Percentiles rank a stretch among this genome's conserved stretches.
Evolutionary conservation across 2,329 filamentous ascomycete species (phyloP).

Genomic region (Ascochyta viciae-villosae): DNA sequence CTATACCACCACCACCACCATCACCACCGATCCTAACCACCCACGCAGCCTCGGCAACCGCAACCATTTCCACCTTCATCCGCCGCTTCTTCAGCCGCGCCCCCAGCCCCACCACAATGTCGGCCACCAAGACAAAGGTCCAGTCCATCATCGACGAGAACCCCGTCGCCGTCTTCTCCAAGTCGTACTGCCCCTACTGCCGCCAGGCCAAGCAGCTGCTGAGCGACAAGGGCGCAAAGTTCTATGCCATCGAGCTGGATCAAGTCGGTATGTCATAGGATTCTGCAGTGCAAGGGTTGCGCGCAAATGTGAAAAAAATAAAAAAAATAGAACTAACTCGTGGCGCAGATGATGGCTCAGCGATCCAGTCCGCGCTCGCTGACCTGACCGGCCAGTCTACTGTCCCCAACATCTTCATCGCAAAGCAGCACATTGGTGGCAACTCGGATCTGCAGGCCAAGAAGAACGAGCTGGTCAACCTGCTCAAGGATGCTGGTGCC

Average conservation of each 20-base stretch:
- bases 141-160: conserved; percentile 89
- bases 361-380: conserved; percentile 81
- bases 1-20: not conserved
- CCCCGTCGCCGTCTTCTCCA: conserved; percentile 92
- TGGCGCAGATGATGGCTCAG: conserved; percentile 76
- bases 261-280: conserved; percentile 69
- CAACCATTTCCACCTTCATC: conserved; percentile 69
- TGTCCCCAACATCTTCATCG: conserved; percentile 96
- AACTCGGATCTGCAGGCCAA: conserved; percentile 85
- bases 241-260: conserved; percentile 81
- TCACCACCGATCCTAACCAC: not conserved
- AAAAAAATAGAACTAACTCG: too few species aligned
- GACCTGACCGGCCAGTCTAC: conserved; percentile 84
- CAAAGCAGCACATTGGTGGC: conserved; percentile 89
- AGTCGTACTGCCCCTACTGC: conserved; percentile 97
- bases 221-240: conserved; percentile 73
- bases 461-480: conserved; percentile 66
- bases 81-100: conserved; percentile 72
- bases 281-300: not conserved
- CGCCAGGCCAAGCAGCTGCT: conserved; percentile 77
- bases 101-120: conserved; percentile 72
- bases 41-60: conserved; percentile 22
- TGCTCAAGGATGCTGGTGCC: conserved; percentile 71
- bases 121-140: conserved; percentile 82
- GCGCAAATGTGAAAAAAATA: too few species aligned